Conservation (phyloP, 108 stramenopile genomes). For the Pseudonitzschia pungens region DNA sequence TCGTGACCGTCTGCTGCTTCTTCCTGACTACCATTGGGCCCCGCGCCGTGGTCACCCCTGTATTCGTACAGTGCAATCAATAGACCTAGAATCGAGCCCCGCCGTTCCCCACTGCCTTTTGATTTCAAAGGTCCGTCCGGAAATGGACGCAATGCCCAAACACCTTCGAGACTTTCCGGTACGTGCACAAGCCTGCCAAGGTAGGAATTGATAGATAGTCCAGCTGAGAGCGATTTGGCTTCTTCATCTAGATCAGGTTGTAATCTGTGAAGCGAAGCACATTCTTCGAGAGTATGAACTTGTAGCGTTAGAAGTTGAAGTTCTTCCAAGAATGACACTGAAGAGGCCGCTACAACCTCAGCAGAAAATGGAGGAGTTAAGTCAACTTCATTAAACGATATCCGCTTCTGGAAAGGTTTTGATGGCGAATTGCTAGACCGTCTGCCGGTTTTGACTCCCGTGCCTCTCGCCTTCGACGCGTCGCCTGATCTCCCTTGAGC, state of each 20-base stretch:
- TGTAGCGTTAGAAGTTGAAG: slow-evolving; percentile 87
- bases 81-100: slow-evolving; percentile 82
- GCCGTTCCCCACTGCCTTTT: slow-evolving; percentile 71
- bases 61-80: slow-evolving; percentile 88
- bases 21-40: slow-evolving; percentile 35
- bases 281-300: slow-evolving; percentile 86
- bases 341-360: slow-evolving; percentile 66
- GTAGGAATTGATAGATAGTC: slow-evolving; percentile 78
- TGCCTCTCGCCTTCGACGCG: no score
- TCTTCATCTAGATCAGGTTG: slow-evolving; percentile 82
- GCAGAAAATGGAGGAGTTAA: slow-evolving; percentile 58
- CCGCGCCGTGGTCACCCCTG: slow-evolving; percentile 60
- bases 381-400: slow-evolving; percentile 28
- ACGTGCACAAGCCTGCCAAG: slow-evolving; percentile 68
- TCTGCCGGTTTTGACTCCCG: slow-evolving; percentile 25
- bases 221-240: slow-evolving; percentile 64
- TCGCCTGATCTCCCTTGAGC: no score
- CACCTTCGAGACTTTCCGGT: slow-evolving; percentile 67
- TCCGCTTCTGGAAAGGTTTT: slow-evolving; percentile 23
- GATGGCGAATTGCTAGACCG: slow-evolving; percentile 26
- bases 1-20: slow-evolving; percentile 63
- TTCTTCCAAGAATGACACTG: slow-evolving; percentile 85
- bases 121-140: slow-evolving; percentile 77
- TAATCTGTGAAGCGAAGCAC: slow-evolving; percentile 63
- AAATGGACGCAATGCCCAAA: slow-evolving; percentile 74